These are phyloP conservation scores for Diutina pseudorugosa DNA, from an alignment of 1,139 yeast genomes.

Conservation along the genomic window DNA sequence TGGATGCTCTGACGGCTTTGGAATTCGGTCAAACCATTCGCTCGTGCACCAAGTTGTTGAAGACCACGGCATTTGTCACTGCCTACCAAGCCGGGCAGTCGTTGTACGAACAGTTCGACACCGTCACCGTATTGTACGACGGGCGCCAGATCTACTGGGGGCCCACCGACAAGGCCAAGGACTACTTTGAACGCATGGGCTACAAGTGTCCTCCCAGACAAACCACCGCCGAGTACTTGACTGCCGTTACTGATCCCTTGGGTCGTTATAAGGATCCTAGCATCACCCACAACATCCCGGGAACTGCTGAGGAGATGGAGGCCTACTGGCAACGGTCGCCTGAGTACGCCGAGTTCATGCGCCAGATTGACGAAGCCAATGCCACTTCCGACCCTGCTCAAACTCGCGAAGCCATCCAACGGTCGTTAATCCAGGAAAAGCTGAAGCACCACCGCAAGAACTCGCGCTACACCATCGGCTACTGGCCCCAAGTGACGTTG, in stretches of 20 bases:
- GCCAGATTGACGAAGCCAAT: slow-evolving; percentile 21
- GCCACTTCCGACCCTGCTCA: background rate
- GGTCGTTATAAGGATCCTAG: slow-evolving; percentile 19
- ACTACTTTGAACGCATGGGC: slow-evolving; percentile 49
- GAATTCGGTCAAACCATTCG: slow-evolving; percentile 53
- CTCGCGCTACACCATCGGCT: slow-evolving; percentile 59
- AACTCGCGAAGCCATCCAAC: slow-evolving; percentile 9
- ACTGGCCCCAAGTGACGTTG: slow-evolving; percentile 50
- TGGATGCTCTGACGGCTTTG: slow-evolving; percentile 66
- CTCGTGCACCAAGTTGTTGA: slow-evolving; percentile 43
- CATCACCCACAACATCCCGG: slow-evolving; percentile 28
- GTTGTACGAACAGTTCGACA: slow-evolving; percentile 50
- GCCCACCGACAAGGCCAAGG: slow-evolving; percentile 38
- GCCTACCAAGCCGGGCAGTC: slow-evolving; percentile 61
- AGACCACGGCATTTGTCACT: slow-evolving; percentile 46
- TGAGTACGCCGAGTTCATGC: slow-evolving; percentile 29
- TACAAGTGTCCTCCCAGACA: slow-evolving; percentile 48
- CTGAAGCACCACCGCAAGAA: slow-evolving; percentile 22
- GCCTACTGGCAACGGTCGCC: slow-evolving; percentile 51
- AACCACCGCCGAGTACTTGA: slow-evolving; percentile 55
- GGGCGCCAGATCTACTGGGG: slow-evolving; percentile 55
- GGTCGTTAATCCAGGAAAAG: slow-evolving; percentile 5
- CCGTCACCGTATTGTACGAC: slow-evolving; percentile 45
- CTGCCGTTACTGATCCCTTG: slow-evolving; percentile 53
- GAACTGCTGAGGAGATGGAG: slow-evolving; percentile 59